Conservation (phyloP, 495 filamentous ascomycete genomes). For the Talaromyces trachyspermus region DNA sequence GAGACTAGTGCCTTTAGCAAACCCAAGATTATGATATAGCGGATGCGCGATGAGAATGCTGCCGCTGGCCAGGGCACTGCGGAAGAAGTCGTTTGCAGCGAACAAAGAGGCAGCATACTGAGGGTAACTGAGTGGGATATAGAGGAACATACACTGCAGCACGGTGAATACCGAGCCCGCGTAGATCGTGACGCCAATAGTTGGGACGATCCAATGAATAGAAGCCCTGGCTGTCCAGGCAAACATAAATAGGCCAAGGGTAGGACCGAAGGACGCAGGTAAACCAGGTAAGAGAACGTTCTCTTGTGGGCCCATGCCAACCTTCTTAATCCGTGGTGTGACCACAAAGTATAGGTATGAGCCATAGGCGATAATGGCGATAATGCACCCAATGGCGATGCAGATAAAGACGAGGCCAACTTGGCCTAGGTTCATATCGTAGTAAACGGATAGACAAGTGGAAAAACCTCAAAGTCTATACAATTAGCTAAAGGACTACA, state of each 20-base stretch:
- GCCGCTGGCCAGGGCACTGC: constrained; percentile 42
- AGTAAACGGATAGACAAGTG: constrained; percentile 60
- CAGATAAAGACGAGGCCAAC: constrained; percentile 59
- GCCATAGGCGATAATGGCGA: constrained; percentile 47
- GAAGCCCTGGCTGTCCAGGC: constrained; percentile 45
- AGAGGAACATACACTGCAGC: constrained; percentile 54
- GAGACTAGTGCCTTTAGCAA: constrained; percentile 46
- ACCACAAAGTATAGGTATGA: constrained; percentile 45
- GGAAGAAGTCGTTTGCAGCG: constrained; percentile 43
- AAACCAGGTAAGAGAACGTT: constrained; percentile 49
- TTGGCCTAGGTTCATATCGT: constrained; percentile 54
- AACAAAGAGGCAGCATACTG: constrained; percentile 51
- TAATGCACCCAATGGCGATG: constrained; percentile 48
- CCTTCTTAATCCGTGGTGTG: constrained; percentile 39
- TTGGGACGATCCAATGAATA: constrained; percentile 50
- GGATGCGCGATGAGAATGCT: constrained; percentile 51
- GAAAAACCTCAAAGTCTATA: constrained; percentile 58
- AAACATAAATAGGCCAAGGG: constrained; percentile 6
- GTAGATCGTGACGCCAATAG: constrained; percentile 46
- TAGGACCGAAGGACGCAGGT: constrained; percentile 38
- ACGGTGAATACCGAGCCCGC: constrained; percentile 36
- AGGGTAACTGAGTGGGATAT: constrained; percentile 51
- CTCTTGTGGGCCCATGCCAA: constrained; percentile 45
- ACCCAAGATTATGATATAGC: constrained; percentile 50
- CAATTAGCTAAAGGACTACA: not conserved